Evolutionary conservation across 306 rosid genomes (phyloP).

Genomic region (Corylus heterophylla): DNA sequence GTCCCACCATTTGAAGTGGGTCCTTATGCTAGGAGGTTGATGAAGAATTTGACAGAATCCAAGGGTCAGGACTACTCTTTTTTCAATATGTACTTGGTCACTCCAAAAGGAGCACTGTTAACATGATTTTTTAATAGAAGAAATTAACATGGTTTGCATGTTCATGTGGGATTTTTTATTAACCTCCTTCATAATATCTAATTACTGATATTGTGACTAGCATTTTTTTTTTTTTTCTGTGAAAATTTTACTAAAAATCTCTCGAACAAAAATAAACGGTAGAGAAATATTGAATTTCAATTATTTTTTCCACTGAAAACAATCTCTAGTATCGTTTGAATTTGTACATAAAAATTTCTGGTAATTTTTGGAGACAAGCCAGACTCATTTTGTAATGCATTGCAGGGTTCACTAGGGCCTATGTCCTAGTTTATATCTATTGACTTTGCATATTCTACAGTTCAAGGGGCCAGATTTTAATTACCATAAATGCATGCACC

Average conservation of each 20-base stretch:
- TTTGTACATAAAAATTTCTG: too few species aligned
- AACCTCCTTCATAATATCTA: too few species aligned
- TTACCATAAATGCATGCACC: background rate
- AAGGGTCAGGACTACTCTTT: background rate
- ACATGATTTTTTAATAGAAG: background rate
- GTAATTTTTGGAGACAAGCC: too few species aligned
- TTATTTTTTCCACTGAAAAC: too few species aligned
- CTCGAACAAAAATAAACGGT: too few species aligned
- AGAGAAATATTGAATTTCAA: too few species aligned
- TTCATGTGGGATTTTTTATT: background rate
- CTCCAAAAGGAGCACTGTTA: background rate
- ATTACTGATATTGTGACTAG: background rate
- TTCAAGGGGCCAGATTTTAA: background rate
- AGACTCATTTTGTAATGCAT: background rate
- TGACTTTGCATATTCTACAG: background rate
- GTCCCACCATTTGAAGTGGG: constrained; percentile 6
- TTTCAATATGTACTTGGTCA: background rate
- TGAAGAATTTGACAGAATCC: background rate
- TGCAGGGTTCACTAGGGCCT: background rate
- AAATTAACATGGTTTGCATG: background rate
- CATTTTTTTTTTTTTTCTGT: too few species aligned
- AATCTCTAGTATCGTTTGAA: too few species aligned
- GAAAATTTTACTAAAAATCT: too few species aligned
- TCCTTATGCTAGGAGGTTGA: background rate
- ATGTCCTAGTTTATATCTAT: background rate